Evolutionary conservation across 2,329 filamentous ascomycete genomes (phyloP), one percentile per base, ranked within the genome.

Genomic region (Aspergillus udagawae): DNA sequence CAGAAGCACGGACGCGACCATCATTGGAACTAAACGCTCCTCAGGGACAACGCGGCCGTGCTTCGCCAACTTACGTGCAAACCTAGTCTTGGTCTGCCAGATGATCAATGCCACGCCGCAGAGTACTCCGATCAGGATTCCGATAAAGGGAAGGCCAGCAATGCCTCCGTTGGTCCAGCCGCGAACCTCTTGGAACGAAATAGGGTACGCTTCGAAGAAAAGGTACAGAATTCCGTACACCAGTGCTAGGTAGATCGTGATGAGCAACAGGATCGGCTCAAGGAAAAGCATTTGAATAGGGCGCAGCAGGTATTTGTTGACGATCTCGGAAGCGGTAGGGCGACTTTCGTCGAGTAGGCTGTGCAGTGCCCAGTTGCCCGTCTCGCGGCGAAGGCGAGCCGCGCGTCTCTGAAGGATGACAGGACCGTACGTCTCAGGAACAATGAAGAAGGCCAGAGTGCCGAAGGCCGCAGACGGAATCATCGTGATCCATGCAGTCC

Each of bases 401-500:
- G 82, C 83, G 53, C 79, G 77, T 3, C 66, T 66, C 52, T 77
- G 72, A 3, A 84, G 73, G n/a, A 85, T 67, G 3, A 78, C 75
- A 0, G 78, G 75, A 0, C 70, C 75, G 38, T 77, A 82, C 0
- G 82, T 80, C 66, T 86, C 83, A 0, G 77, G 79, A 1, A 84
- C 69, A n/a, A 79, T 64, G 28, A 81, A 57, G 14, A 80, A 58
- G 0, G 73, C 77, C n/a, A 82, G 56, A 3, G 72, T 53, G 9
- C 75, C 74, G 58, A 82, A 75, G 4, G 75, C 63, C 8, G 67
- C 69, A 1, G 72, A 71, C 63, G 81, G 75, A 51, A 85, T 83
- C 49, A 80, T 64, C 0, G 80, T 83, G 25, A 84, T 75, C 73
- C 82, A 86, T 9, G 77, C 77, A 0, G 81, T 84, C 81, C 82